phyloP scores from a whole-genome alignment of 768 basidiomycete genomes.

The Kwoniella newhampshirensis region DNA sequence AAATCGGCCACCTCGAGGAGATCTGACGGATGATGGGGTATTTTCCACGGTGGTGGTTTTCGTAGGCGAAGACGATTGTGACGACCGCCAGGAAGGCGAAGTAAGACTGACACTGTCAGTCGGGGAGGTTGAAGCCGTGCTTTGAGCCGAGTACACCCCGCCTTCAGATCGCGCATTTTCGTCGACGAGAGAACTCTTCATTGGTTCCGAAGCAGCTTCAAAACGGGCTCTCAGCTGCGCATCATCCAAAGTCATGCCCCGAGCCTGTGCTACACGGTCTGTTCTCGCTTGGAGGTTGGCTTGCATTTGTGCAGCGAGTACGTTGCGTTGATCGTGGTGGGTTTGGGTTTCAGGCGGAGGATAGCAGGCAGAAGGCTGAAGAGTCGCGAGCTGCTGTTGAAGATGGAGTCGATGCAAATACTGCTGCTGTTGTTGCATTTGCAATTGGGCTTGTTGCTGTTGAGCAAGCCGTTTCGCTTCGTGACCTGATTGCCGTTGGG shows the following conservation, averaged over 20 bases:
- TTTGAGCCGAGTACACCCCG: not conserved
- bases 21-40: constrained; percentile 8
- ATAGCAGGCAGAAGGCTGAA: constrained; percentile 9
- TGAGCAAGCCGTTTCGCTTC: constrained; percentile 9
- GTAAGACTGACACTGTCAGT: constrained; percentile 4
- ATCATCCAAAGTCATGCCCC: constrained; percentile 20
- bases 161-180: not conserved
- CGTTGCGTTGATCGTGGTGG: constrained; percentile 5
- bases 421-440: constrained; percentile 20
- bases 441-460: constrained; percentile 18
- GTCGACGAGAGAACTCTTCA: constrained; percentile 2
- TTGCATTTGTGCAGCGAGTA: constrained; percentile 19
- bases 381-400: constrained; percentile 27
- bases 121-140: constrained; percentile 5
- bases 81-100: constrained; percentile 13
- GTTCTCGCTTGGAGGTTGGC: constrained; percentile 16
- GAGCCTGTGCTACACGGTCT: constrained; percentile 17
- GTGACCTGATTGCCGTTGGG: constrained; percentile 7
- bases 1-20: constrained; percentile 28
- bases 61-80: constrained; percentile 16
- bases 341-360: constrained; percentile 6
- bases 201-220: constrained; percentile 9
- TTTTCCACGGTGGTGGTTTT: constrained; percentile 11
- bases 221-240: constrained; percentile 19
- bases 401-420: constrained; percentile 24